A percentile compares a stretch with the other conserved stretches of the same genome.
Conservation (phyloP, 768 basidiomycete genomes). For the Amanita phalloides region DNA sequence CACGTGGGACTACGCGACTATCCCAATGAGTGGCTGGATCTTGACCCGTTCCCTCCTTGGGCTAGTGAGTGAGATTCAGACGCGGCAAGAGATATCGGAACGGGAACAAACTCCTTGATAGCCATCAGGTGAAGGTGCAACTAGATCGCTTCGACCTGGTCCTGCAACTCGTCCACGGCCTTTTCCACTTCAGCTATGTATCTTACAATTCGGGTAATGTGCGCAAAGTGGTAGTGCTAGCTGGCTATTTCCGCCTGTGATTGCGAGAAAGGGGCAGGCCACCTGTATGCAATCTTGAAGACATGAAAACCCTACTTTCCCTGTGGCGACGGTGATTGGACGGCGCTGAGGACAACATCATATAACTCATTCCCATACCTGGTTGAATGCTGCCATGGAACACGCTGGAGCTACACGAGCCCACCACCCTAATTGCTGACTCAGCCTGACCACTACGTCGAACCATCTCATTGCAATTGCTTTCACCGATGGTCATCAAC, state of each 20-base stretch:
- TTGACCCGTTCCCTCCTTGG: conserved; percentile 11
- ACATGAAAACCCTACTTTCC: conserved; percentile 16
- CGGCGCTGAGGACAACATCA: conserved; percentile 13
- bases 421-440: no score
- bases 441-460: no score
- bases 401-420: no score
- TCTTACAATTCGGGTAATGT: conserved; percentile 42
- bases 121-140: conserved; percentile 22
- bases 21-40: conserved; percentile 17
- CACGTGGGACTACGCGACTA: conserved; percentile 18
- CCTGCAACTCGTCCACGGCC: conserved; percentile 40
- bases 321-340: conserved; percentile 17
- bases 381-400: no score
- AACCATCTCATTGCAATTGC: no score
- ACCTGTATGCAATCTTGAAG: conserved; percentile 49
- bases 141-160: conserved; percentile 57
- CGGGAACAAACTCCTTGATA: conserved; percentile 50
- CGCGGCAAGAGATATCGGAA: conserved; percentile 23
- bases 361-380: background rate
- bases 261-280: conserved; percentile 65
- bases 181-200: conserved; percentile 44
- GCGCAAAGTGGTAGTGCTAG: conserved; percentile 38
- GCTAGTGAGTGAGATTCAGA: conserved; percentile 12
- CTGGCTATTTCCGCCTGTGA: conserved; percentile 53
- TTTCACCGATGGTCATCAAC: background rate